Evolutionary conservation across 2,329 filamentous ascomycete species (phyloP), one percentile per base, ranked within the genome.

Genomic region (Colletotrichum caudatum): DNA sequence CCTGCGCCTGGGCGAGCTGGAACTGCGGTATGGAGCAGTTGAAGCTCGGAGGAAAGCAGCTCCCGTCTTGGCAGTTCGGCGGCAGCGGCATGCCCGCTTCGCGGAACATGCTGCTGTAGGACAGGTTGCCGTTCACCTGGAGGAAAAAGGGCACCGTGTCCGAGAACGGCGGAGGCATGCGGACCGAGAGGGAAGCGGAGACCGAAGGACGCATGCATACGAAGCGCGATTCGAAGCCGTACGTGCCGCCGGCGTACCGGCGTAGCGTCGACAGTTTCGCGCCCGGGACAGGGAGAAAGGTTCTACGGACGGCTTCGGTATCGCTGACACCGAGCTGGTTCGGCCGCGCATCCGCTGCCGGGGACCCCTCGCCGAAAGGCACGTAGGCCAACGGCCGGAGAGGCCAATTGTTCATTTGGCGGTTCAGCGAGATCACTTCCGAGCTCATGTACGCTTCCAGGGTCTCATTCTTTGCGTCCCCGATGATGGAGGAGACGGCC

Each of bases 171-270:
- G 66, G 35, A 2, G 66, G 66, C 2, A 66, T 53, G 5, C 44
- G 35, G 6, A 66, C 39, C 0, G 66, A 59, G 0, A 69, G 46
- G 5, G 37, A 12, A 3, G 62, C 54, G 4, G 60, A 69, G 18
- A 65, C 51, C 0, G 35, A 58, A 3, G 61, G 51, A 3, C 61
- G 66, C 41, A 64, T 39, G 33, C 66, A 64, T 2, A 69, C 41
- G 44, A 69, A 69, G 1, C 50, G 60, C 1, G 66, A 69, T 16
- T 69, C 66, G 20, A 69, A 64, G 11, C 51, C 51, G 16, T 64
- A 69, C 0, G 39, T 41, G 16, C 46, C 63, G 1, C 60, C 60
- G 5, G 33, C n/a, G 35, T 69, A 69, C 4, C 8, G 9, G 1
- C 60, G 60, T 4, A 69, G 6, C 1, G 66, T 20, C 2, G 66